These are phyloP conservation scores for Solanum piurae DNA, from an alignment of 257 asterid genomes.

Conservation along the genomic window DNA sequence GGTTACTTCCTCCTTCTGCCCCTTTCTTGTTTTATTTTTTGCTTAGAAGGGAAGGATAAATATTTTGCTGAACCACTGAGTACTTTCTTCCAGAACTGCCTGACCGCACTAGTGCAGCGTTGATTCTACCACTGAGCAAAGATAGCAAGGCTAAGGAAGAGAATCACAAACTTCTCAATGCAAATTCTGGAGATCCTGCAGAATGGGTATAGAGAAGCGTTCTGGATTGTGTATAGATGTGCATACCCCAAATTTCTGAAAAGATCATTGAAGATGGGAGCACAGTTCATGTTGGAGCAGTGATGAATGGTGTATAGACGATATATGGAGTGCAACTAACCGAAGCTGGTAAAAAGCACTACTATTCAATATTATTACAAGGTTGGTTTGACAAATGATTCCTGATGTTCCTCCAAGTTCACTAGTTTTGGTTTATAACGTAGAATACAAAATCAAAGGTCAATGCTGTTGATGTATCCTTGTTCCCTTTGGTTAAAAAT, in stretches of 20 bases:
- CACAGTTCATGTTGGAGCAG: slow-evolving; percentile 21
- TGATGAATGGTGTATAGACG: slow-evolving; percentile 9
- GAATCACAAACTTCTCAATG: slow-evolving; percentile 35
- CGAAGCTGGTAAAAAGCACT: background rate
- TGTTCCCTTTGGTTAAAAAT: slow-evolving; percentile 9
- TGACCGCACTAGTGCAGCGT: slow-evolving; percentile 51
- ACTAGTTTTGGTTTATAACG: slow-evolving; percentile 1
- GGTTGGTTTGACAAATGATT: background rate
- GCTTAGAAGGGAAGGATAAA: background rate
- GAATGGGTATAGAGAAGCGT: slow-evolving; percentile 27
- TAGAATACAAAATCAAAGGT: background rate
- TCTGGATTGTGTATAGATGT: slow-evolving; percentile 16
- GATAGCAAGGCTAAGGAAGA: slow-evolving; percentile 61
- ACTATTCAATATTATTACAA: background rate
- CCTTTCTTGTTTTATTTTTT: background rate
- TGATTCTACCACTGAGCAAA: slow-evolving; percentile 56
- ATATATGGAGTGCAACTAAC: background rate
- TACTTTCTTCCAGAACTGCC: slow-evolving; percentile 50
- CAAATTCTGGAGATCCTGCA: slow-evolving; percentile 35
- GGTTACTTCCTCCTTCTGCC: background rate
- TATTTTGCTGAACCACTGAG: background rate
- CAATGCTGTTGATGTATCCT: slow-evolving; percentile 2
- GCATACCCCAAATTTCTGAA: slow-evolving; percentile 42
- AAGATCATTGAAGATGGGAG: slow-evolving; percentile 29
- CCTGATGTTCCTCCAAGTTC: background rate